phyloP scores from a whole-genome alignment of 2,329 filamentous ascomycete genomes.

The Stemphylium beticola region DNA sequence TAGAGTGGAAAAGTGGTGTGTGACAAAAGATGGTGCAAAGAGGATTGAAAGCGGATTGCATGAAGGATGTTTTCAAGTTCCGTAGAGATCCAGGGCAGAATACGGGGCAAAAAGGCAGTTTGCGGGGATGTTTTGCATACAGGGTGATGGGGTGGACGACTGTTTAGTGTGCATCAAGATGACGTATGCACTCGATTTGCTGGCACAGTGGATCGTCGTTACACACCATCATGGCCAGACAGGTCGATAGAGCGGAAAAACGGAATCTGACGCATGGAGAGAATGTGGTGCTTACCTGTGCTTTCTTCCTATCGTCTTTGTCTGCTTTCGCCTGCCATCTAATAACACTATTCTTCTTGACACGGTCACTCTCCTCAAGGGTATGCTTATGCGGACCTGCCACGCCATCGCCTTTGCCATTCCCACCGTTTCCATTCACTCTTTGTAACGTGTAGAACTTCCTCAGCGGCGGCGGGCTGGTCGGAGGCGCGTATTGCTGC shows the following conservation, averaged over 20 bases:
- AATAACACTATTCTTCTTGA: slow-evolving; percentile 81
- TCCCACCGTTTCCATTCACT: slow-evolving; percentile 77
- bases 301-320: slow-evolving; percentile 67
- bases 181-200: slow-evolving; percentile 15
- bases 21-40: not conserved
- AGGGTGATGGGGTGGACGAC: not conserved
- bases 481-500: slow-evolving; percentile 16
- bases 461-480: slow-evolving; percentile 14
- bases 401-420: slow-evolving; percentile 73
- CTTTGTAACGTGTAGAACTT: slow-evolving; percentile 73
- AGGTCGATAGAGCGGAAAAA: slow-evolving; percentile 3
- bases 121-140: not conserved
- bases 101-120: not conserved
- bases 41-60: slow-evolving; percentile 10
- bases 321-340: slow-evolving; percentile 68
- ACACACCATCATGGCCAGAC: slow-evolving; percentile 4
- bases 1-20: not conserved
- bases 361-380: slow-evolving; percentile 74
- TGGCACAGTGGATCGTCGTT: slow-evolving; percentile 4
- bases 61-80: slow-evolving; percentile 1
- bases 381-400: slow-evolving; percentile 77
- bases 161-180: slow-evolving; percentile 17
- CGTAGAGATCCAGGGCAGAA: not conserved
- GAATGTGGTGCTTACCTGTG: slow-evolving; percentile 34
- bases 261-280: not conserved